phyloP scores from a whole-genome alignment of 192 early-diverging fungal species.

The Gorgonomyces haynaldii region DNA sequence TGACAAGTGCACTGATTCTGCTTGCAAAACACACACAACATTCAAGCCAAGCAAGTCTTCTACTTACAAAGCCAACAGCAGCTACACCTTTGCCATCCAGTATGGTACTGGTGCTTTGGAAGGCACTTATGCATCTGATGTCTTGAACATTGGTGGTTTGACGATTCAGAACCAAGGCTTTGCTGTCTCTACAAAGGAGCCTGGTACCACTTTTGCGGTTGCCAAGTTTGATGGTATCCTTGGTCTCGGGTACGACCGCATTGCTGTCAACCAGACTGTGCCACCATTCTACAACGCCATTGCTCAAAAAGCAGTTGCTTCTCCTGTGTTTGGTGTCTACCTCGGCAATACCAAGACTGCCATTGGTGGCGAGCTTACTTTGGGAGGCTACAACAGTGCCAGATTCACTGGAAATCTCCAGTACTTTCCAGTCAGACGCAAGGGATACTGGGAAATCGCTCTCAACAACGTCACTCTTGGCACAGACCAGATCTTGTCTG shows the following conservation, averaged over 20 bases:
- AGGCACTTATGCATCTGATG: constrained; percentile 72
- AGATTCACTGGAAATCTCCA: constrained; percentile 37
- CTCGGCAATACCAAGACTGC: constrained; percentile 58
- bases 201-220: constrained; percentile 84
- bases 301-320: constrained; percentile 41
- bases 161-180: constrained; percentile 65
- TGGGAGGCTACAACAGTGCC: constrained; percentile 70
- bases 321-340: constrained; percentile 84
- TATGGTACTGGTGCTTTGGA: constrained; percentile 89
- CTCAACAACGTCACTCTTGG: constrained; percentile 67
- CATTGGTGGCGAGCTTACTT: constrained; percentile 67
- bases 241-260: constrained; percentile 63
- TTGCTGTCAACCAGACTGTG: constrained; percentile 74
- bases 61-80: constrained; percentile 65
- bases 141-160: constrained; percentile 61
- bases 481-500: constrained; percentile 40
- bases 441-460: constrained; percentile 96
- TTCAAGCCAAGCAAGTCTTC: constrained; percentile 74
- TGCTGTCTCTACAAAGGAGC: constrained; percentile 90
- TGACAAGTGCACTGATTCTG: constrained; percentile 79
- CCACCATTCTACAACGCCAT: constrained; percentile 95
- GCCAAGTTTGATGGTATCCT: constrained; percentile 94
- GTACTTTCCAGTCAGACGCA: constrained; percentile 77
- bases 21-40: constrained; percentile 82
- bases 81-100: constrained; percentile 85